Evolutionary conservation across 2,329 filamentous ascomycete genomes (phyloP), one percentile per base, ranked within the genome.

Genomic region (Hypoxylon sp.): DNA sequence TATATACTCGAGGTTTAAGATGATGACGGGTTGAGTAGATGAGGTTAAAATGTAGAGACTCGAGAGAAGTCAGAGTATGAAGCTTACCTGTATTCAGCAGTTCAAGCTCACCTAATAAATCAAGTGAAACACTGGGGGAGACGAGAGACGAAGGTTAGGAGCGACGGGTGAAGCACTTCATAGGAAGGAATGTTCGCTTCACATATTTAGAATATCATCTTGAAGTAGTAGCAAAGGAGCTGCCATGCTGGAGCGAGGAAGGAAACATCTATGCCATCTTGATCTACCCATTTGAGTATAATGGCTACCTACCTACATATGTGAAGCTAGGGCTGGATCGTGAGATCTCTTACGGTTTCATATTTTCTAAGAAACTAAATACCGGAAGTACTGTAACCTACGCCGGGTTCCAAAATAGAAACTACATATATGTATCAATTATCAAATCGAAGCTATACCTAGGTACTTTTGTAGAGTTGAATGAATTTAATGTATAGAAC

Each of bases 1-100:
- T 65, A 46, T 54, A 46, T 54, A 31, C 35, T 17, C 10, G 29
- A 63, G 65, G 47, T 57, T 46, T n/a, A 24, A 55, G 29, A 13
- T 31, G n/a, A 50, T 54, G 35, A 44, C 31, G 35, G 17, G 31
- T 53, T 4, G 42, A 17, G 13, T 29, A 46, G 50, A 33, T n/a
- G 35, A 57, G 39, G 33, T 10, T 22, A 31, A 13, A 22, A 26
- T 37, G 58, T 57, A 22, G 31, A 57, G 44, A 22, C 8, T 56
- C 19, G 17, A 50, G 55, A 22, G 48, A 8, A 37, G 50, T n/a
- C 48, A 5, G 24, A 24, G 31, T 10, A 47, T 50, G 48, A 52
- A 37, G 17, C 29, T 31, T 31, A 31, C 29, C 29, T 31, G 44
- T 31, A 29, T 17, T 24, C 11, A 42, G 19, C 5, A n/a, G 31